phyloP scores from a whole-genome alignment of 164 flowering plant genomes.

The Cinnamomum chago region DNA sequence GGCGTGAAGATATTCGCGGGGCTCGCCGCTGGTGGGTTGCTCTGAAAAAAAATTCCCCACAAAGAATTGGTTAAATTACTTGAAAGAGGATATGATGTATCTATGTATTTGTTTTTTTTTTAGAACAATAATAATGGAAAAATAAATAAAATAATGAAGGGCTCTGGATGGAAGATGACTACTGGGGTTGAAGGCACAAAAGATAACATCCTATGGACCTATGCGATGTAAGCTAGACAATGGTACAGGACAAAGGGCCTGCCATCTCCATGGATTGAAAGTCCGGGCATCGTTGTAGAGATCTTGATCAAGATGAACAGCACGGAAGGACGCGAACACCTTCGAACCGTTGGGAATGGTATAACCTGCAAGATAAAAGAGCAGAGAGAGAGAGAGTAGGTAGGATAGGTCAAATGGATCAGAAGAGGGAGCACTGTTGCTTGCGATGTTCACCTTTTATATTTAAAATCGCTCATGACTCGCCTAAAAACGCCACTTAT shows the following conservation, averaged over 20 bases:
- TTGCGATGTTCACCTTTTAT: constrained; percentile 53
- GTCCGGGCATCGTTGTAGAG: constrained; percentile 81
- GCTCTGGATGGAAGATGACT: not conserved
- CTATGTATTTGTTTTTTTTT: not conserved
- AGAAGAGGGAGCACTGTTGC: not conserved
- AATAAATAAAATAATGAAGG: not conserved
- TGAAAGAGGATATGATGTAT: not conserved
- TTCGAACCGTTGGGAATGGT: constrained; percentile 93
- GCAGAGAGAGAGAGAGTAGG: not conserved
- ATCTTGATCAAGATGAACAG: constrained; percentile 73
- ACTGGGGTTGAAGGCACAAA: not conserved
- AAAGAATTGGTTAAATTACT: not conserved
- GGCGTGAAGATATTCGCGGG: constrained; percentile 59
- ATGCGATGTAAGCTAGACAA: no score
- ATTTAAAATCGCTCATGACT: constrained; percentile 52
- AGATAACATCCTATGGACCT: no score
- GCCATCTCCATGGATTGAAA: constrained; percentile 99
- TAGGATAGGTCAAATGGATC: not conserved
- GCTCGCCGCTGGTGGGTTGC: constrained; percentile 26
- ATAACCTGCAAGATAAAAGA: constrained; percentile 40
- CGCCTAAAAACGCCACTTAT: constrained; percentile 91
- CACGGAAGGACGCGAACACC: constrained; percentile 85
- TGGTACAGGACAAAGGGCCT: constrained; percentile 30
- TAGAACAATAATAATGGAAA: not conserved
- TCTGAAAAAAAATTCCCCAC: constrained; percentile 23